Evolutionary conservation across 176 grass and related monocot genomes (phyloP).

Genomic region (Juncus inflexus): DNA sequence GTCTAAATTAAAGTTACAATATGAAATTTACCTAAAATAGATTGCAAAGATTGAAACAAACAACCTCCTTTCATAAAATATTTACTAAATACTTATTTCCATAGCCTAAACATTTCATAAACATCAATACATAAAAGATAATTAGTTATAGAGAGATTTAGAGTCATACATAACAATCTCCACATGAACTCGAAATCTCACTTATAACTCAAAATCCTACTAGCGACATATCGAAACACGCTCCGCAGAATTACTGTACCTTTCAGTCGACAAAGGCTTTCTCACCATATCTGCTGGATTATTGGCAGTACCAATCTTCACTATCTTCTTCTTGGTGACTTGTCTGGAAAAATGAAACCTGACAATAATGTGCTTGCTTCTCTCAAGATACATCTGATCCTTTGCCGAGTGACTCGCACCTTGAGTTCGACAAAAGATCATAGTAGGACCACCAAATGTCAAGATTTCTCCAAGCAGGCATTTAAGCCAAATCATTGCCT

Average conservation of each 20-base stretch:
- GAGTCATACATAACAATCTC: constrained; percentile 18
- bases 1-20: too few species aligned
- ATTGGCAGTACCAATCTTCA: too few species aligned
- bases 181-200: neutral
- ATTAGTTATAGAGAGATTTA: neutral
- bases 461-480: too few species aligned
- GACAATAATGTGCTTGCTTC: neutral
- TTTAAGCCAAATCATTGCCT: too few species aligned
- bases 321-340: neutral
- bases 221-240: neutral
- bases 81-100: too few species aligned
- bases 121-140: too few species aligned
- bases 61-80: too few species aligned
- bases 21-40: too few species aligned
- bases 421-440: neutral
- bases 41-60: too few species aligned
- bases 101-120: too few species aligned
- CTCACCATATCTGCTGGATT: neutral
- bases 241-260: neutral
- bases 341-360: neutral
- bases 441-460: neutral
- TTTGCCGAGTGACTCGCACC: neutral
- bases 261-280: neutral
- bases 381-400: neutral
- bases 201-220: constrained; percentile 1